Conservation (phyloP, 345 rosid genomes). For the Lenwebbia sp. region DNA sequence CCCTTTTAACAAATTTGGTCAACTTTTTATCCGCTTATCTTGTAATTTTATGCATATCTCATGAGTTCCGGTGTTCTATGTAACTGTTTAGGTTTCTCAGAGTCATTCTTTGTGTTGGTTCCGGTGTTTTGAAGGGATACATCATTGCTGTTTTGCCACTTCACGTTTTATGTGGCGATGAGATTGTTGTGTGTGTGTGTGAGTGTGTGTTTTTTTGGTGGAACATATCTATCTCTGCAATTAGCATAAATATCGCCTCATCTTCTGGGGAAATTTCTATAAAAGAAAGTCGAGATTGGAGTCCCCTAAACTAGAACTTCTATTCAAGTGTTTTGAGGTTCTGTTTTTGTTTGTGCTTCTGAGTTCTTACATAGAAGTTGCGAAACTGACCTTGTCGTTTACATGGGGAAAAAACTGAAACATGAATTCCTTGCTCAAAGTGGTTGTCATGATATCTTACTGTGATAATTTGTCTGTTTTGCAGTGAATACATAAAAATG, state of each 20-base stretch:
- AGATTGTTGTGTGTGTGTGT: background rate
- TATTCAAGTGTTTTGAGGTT: background rate
- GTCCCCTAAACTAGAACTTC: background rate
- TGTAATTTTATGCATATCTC: background rate
- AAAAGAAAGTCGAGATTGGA: background rate
- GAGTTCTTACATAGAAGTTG: background rate
- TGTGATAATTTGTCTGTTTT: background rate
- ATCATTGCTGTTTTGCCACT: background rate
- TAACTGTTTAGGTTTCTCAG: background rate
- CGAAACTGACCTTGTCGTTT: background rate
- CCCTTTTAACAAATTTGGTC: background rate
- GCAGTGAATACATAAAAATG: slow-evolving; percentile 45
- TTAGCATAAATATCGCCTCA: background rate
- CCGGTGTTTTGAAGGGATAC: background rate
- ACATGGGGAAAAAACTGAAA: background rate
- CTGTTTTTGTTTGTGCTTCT: background rate
- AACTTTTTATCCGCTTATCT: background rate
- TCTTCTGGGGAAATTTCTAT: background rate
- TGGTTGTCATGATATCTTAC: background rate
- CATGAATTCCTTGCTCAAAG: background rate
- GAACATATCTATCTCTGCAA: background rate
- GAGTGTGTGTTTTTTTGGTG: no score
- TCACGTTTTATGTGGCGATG: background rate
- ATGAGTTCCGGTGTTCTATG: background rate
- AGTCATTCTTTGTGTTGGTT: background rate